Conservation (phyloP, 2,329 filamentous ascomycete genomes). For the Pseudogymnoascus pannorum region DNA sequence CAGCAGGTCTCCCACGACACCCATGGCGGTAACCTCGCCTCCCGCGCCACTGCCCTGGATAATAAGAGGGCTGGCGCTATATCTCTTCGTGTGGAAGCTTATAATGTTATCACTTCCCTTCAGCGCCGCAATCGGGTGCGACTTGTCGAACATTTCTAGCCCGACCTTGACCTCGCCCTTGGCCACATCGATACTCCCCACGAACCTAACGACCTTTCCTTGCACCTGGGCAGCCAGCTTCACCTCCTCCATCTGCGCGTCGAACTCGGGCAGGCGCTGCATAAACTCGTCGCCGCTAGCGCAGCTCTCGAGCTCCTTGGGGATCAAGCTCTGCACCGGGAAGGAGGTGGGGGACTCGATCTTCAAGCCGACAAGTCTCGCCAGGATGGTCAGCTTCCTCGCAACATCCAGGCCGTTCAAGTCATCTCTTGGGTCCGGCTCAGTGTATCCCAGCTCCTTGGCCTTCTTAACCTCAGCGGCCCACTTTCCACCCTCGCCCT, state of each 20-base stretch:
- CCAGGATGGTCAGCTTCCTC: constrained; percentile 92
- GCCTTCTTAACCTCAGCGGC: constrained; percentile 87
- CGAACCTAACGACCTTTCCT: constrained; percentile 89
- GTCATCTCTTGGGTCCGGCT: constrained; percentile 80
- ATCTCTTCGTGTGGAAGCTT: constrained; percentile 94
- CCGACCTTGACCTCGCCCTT: constrained; percentile 82
- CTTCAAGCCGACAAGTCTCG: constrained; percentile 72
- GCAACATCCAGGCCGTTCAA: constrained; percentile 85
- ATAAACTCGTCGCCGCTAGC: constrained; percentile 81
- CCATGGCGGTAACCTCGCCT: constrained; percentile 95
- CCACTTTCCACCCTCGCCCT: constrained; percentile 72
- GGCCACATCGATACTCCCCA: constrained; percentile 85
- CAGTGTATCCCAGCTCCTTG: constrained; percentile 86
- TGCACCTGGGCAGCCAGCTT: constrained; percentile 79
- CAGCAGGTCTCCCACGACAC: constrained; percentile 85
- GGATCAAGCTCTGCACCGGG: constrained; percentile 90
- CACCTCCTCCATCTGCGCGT: constrained; percentile 80
- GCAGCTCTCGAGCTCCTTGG: constrained; percentile 72
- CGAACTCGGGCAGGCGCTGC: constrained; percentile 69
- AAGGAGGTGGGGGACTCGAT: constrained; percentile 82
- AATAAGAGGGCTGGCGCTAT: constrained; percentile 84
- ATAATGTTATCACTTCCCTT: constrained; percentile 99
- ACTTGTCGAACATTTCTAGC: constrained; percentile 78
- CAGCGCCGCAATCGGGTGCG: constrained; percentile 84
- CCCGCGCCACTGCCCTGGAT: constrained; percentile 92